A percentile compares a stretch with the other conserved stretches of the same genome.
Evolutionary conservation across 2,329 filamentous ascomycete species (phyloP).

Genomic region (Colletotrichum sp.): DNA sequence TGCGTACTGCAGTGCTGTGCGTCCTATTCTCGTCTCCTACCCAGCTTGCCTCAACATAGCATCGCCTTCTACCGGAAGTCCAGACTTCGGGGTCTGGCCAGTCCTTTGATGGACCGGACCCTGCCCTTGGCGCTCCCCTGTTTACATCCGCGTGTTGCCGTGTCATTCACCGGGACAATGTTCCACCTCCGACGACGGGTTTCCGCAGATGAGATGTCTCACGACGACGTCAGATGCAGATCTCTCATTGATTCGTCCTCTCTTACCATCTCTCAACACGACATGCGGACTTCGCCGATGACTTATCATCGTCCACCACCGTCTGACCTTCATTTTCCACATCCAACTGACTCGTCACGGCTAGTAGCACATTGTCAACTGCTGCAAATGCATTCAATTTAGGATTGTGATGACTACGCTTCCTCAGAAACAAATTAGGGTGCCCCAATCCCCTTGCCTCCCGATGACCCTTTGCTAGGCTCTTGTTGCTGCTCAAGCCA

Average conservation of each 20-base stretch:
- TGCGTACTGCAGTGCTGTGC: not conserved
- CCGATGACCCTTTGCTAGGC: constrained; percentile 7
- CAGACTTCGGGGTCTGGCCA: not conserved
- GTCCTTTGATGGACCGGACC: not conserved
- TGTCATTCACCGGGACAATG: not conserved
- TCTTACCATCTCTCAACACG: not conserved
- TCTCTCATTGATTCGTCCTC: not conserved
- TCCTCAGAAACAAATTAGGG: constrained; percentile 15
- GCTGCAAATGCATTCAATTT: constrained; percentile 2
- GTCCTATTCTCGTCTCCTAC: not conserved
- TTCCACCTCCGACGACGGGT: not conserved
- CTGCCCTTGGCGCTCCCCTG: not conserved
- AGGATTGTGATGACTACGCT: constrained; percentile 11
- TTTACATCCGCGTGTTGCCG: constrained; percentile 1
- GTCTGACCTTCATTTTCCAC: not conserved
- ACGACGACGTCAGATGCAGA: not conserved
- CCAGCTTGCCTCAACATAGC: not conserved
- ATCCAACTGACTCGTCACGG: not conserved
- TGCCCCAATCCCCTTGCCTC: constrained; percentile 15
- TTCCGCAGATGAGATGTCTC: not conserved
- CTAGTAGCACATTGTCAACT: too few relatives aligned
- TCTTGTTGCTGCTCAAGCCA: constrained; percentile 1
- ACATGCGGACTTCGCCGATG: not conserved
- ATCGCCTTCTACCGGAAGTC: not conserved
- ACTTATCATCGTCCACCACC: not conserved